Percentiles rank a stretch among this genome's conserved stretches.
phyloP scores from a whole-genome alignment of 2,329 filamentous ascomycete genomes.

The Cyclaneusma minus region DNA sequence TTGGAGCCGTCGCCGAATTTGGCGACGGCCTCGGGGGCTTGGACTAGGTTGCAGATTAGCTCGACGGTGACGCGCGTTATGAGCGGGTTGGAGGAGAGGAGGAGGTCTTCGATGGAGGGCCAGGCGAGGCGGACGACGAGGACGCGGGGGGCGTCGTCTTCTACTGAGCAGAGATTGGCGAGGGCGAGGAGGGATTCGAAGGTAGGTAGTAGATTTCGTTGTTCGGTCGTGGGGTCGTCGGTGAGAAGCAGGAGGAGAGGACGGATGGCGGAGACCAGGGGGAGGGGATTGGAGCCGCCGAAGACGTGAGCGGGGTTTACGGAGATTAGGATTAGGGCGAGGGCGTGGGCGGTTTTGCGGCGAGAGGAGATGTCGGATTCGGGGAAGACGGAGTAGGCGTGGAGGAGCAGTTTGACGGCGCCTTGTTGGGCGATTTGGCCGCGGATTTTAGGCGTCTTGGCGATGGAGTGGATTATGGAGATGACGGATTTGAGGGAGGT shows the following conservation, averaged over 20 bases:
- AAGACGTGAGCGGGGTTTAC: conserved; percentile 78
- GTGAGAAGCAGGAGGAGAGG: conserved; percentile 64
- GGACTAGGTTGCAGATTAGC: conserved; percentile 80
- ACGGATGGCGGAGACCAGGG: conserved; percentile 66
- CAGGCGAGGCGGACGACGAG: conserved; percentile 62
- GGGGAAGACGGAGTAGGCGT: conserved; percentile 47
- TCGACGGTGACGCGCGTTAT: conserved; percentile 77
- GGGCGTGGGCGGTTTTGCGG: conserved; percentile 58
- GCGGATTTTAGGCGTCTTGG: conserved; percentile 57
- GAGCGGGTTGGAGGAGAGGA: conserved; percentile 60
- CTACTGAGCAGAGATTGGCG: conserved; percentile 79
- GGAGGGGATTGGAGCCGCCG: conserved; percentile 54
- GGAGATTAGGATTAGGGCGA: conserved; percentile 75
- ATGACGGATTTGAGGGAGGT: conserved; percentile 58
- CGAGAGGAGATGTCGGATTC: conserved; percentile 30
- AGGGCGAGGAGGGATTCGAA: conserved; percentile 87
- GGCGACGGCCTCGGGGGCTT: conserved; percentile 47
- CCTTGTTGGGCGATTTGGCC: conserved; percentile 83
- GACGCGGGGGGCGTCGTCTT: conserved; percentile 44
- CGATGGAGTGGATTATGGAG: conserved; percentile 63
- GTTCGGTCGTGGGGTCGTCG: conserved; percentile 43
- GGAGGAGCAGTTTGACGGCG: conserved; percentile 71
- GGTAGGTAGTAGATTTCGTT: conserved; percentile 67
- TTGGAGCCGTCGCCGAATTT: conserved; percentile 53
- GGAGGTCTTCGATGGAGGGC: conserved; percentile 64